Conservation (phyloP, 257 asterid species). For the Lycium ferocissimum region DNA sequence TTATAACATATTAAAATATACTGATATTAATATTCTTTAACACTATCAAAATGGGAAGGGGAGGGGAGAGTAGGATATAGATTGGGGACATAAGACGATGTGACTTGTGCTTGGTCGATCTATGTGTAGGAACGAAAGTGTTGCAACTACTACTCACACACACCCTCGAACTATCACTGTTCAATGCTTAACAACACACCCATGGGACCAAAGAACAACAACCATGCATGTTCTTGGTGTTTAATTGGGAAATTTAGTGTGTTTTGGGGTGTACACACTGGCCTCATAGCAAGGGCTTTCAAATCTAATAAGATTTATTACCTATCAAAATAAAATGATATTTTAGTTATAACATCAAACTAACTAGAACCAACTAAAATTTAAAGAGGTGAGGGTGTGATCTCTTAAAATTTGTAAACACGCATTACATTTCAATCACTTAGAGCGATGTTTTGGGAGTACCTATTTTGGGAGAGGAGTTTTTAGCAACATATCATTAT, state of each 20-base stretch:
- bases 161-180: conserved; percentile 28
- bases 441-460: background rate
- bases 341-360: background rate
- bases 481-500: no score
- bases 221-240: conserved; percentile 9
- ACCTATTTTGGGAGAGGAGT: background rate
- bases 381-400: background rate
- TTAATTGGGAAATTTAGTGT: background rate
- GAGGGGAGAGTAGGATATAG: background rate
- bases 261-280: background rate
- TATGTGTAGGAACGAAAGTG: conserved; percentile 35
- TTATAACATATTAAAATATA: background rate
- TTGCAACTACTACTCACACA: conserved; percentile 48
- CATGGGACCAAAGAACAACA: conserved; percentile 20
- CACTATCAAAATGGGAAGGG: background rate
- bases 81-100: conserved; percentile 46
- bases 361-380: background rate
- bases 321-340: background rate
- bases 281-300: background rate
- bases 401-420: background rate
- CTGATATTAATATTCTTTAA: background rate
- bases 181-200: background rate
- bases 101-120: conserved; percentile 41
- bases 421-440: background rate
- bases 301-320: background rate